A percentile compares a stretch with the other conserved stretches of the same genome.
phyloP scores from a whole-genome alignment of 2,329 filamentous ascomycete genomes.

The Clarireedia monteithiana region DNA sequence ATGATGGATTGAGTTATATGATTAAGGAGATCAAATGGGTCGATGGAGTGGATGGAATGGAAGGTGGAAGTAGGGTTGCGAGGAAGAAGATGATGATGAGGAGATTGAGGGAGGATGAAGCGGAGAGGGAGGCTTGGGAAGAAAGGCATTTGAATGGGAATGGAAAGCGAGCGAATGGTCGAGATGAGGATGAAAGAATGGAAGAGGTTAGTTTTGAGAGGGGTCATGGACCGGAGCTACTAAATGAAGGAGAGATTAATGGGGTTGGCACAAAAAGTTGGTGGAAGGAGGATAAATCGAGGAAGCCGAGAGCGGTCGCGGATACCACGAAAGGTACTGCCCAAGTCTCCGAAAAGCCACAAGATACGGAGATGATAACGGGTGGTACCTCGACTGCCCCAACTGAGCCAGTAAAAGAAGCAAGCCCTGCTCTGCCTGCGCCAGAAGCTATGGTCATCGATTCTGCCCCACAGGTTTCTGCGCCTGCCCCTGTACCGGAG shows the following conservation, averaged over 20 bases:
- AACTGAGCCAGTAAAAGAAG: not conserved
- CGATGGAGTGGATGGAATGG: constrained; percentile 54
- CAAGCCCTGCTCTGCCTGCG: not conserved
- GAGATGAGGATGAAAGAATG: not conserved
- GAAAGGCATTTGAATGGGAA: not conserved
- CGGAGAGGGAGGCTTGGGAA: constrained; percentile 15
- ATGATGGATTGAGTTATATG: constrained; percentile 68
- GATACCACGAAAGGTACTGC: not conserved
- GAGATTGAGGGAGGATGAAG: constrained; percentile 14
- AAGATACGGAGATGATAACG: not conserved
- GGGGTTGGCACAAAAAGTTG: constrained; percentile 21
- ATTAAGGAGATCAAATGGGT: constrained; percentile 79
- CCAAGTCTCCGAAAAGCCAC: no score
- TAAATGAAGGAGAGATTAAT: constrained; percentile 12
- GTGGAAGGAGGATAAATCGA: constrained; percentile 13
- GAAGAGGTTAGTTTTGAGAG: constrained; percentile 13
- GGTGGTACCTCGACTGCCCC: not conserved
- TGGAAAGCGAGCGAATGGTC: not conserved
- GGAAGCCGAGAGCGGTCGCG: not conserved
- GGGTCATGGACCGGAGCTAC: constrained; percentile 3
- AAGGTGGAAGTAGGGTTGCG: constrained; percentile 37
- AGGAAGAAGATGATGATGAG: constrained; percentile 19
- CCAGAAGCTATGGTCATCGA: not conserved
- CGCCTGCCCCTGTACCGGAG: no score
- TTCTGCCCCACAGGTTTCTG: not conserved